These are phyloP conservation scores for Eimeria acervulina DNA, from an alignment of 169 alveolate genomes.

Conservation along the genomic window DNA sequence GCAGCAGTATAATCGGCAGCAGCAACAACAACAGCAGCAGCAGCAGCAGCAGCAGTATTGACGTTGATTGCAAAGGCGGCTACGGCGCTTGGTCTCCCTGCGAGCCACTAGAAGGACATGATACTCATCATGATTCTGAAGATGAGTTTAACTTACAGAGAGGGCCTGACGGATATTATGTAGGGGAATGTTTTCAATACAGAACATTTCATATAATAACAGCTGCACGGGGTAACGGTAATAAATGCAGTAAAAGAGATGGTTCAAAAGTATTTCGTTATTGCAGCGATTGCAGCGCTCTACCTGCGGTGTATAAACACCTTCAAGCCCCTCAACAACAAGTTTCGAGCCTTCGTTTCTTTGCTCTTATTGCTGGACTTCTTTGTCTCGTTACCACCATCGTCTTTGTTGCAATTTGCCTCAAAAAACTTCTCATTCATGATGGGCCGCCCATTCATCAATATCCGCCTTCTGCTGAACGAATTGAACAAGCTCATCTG, in stretches of 20 bases:
- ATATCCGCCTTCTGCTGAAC: not conserved
- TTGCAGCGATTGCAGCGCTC: conserved; percentile 69
- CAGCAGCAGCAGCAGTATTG: conserved; percentile 38
- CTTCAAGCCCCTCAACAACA: conserved; percentile 31
- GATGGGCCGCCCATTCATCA: not conserved
- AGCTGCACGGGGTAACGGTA: conserved; percentile 51
- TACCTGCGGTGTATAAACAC: conserved; percentile 76
- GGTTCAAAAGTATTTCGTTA: conserved; percentile 64
- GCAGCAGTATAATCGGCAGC: not conserved
- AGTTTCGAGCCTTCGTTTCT: not conserved
- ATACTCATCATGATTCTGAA: conserved; percentile 77
- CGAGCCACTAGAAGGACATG: conserved; percentile 82
- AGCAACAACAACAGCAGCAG: conserved; percentile 26
- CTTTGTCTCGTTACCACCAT: conserved; percentile 31
- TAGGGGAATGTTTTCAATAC: conserved; percentile 61
- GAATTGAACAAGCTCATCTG: not conserved
- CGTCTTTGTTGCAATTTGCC: not conserved
- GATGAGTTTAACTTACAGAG: conserved; percentile 71
- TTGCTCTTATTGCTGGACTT: conserved; percentile 25
- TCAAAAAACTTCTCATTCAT: not conserved
- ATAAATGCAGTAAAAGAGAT: conserved; percentile 28
- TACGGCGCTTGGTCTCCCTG: conserved; percentile 78
- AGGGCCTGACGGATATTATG: conserved; percentile 57
- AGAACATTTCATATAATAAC: conserved; percentile 22
- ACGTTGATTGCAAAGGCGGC: conserved; percentile 78